Conservation (phyloP, 1,284 basidiomycete genomes). For the Schizophyllum commune region DNA sequence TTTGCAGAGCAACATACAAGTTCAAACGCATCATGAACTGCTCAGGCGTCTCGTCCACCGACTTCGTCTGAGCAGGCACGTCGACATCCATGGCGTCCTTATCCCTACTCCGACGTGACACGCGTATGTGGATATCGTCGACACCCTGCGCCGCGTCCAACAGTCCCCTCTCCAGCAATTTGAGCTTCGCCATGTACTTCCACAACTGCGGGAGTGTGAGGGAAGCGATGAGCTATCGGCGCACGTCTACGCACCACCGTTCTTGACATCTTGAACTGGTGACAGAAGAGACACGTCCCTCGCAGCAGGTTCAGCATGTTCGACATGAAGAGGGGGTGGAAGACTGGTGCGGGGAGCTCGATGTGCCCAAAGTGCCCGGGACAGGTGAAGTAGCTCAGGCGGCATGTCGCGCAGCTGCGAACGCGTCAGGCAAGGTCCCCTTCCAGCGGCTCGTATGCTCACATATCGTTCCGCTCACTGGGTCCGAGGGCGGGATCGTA, state of each 20-base stretch:
- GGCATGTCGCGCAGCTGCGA: conserved; percentile 87
- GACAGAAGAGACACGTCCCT: conserved; percentile 93
- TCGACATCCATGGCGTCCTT: conserved; percentile 32
- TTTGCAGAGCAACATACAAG: conserved; percentile 61
- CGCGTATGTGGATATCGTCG: conserved; percentile 48
- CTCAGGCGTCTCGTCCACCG: conserved; percentile 45
- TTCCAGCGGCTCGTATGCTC: conserved; percentile 26
- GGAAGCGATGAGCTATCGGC: conserved; percentile 1
- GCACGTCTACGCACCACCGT: conserved; percentile 51
- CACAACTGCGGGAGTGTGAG: conserved; percentile 43
- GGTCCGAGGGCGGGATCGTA: conserved; percentile 97
- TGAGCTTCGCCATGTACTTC: conserved; percentile 83
- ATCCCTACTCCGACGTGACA: conserved; percentile 19
- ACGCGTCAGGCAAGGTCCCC: conserved; percentile 5
- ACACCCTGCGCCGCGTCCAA: conserved; percentile 77
- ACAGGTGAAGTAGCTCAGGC: conserved; percentile 86
- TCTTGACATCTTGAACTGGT: conserved; percentile 81
- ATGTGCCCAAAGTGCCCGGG: conserved; percentile 99
- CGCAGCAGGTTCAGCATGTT: conserved; percentile 88
- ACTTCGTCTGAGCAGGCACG: conserved; percentile 20
- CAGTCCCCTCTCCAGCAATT: conserved; percentile 87
- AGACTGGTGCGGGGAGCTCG: conserved; percentile 91
- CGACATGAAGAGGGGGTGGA: conserved; percentile 94
- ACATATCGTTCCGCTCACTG: conserved; percentile 84
- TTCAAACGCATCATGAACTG: conserved; percentile 68